These are phyloP conservation scores for Arabidopsis suecica DNA, from an alignment of 345 rosid species.

Conservation along the genomic window DNA sequence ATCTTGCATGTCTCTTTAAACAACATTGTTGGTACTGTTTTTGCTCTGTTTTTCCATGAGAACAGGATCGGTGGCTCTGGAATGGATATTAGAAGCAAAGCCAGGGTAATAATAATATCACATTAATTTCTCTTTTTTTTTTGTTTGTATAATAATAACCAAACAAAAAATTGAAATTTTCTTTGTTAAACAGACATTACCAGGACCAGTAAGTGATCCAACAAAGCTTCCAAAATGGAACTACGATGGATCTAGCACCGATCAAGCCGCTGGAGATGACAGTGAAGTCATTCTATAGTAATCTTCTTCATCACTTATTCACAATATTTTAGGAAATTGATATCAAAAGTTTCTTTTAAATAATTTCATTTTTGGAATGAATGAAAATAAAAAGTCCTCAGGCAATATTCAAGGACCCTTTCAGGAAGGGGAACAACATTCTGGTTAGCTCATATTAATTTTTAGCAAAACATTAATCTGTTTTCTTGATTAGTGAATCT, in stretches of 20 bases:
- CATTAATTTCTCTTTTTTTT: background rate
- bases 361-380: slow-evolving; percentile 29
- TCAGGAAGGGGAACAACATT: slow-evolving; percentile 92
- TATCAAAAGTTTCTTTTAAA: background rate
- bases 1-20: slow-evolving; percentile 31
- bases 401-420: slow-evolving; percentile 91
- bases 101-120: slow-evolving; percentile 58
- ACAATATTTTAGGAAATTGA: background rate
- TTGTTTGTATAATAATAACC: background rate
- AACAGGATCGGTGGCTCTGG: slow-evolving; percentile 93
- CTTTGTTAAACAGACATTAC: slow-evolving; percentile 58
- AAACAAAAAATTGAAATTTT: background rate
- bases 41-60: background rate
- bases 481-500: background rate
- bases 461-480: background rate
- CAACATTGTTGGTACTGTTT: background rate
- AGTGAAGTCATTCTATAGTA: slow-evolving; percentile 98
- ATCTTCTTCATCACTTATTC: slow-evolving; percentile 21
- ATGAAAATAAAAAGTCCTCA: slow-evolving; percentile 62
- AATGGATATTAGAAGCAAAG: slow-evolving; percentile 84
- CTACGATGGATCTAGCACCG: slow-evolving; percentile 96
- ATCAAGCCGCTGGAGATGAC: slow-evolving; percentile 96
- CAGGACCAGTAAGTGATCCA: slow-evolving; percentile 84
- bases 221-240: slow-evolving; percentile 97
- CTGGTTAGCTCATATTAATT: slow-evolving; percentile 55